phyloP scores from a whole-genome alignment of 164 flowering plant genomes.

The Dillenia turbinata region DNA sequence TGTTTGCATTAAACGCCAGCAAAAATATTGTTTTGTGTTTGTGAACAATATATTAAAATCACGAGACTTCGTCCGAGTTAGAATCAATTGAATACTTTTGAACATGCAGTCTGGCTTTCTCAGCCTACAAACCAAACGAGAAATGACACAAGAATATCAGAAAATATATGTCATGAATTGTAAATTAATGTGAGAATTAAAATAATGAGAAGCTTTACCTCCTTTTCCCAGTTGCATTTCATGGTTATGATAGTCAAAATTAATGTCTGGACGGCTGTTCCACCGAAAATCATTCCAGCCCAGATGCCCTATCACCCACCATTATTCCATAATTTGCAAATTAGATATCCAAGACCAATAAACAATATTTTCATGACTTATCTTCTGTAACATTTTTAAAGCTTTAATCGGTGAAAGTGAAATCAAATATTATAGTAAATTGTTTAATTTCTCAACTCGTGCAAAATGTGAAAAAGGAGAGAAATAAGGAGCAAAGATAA shows the following conservation, averaged over 20 bases:
- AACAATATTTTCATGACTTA: too few relatives aligned
- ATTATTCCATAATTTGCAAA: not conserved
- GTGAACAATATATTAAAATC: too few relatives aligned
- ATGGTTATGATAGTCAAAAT: conserved; percentile 41
- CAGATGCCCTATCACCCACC: conserved; percentile 46
- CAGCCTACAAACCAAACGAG: conserved; percentile 3
- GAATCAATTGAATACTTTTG: not conserved
- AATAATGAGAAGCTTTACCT: conserved; percentile 28
- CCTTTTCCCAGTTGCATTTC: conserved; percentile 68
- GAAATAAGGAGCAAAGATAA: not conserved
- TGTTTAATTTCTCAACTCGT: not conserved
- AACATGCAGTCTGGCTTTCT: conserved; percentile 2
- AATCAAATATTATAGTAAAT: too few relatives aligned
- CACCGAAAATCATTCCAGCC: conserved; percentile 76
- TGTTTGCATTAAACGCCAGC: too few relatives aligned
- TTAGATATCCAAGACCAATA: not conserved
- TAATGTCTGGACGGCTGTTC: conserved; percentile 62
- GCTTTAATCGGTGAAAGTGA: too few relatives aligned
- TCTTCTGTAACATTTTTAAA: too few relatives aligned
- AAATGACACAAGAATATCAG: not conserved
- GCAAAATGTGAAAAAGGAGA: too few relatives aligned
- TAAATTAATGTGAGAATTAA: not conserved
- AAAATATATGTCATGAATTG: not conserved
- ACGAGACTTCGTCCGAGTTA: too few relatives aligned
- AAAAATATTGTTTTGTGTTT: too few relatives aligned